These are phyloP conservation scores for Xylaria venustula DNA, from an alignment of 495 filamentous ascomycete genomes.

Conservation along the genomic window DNA sequence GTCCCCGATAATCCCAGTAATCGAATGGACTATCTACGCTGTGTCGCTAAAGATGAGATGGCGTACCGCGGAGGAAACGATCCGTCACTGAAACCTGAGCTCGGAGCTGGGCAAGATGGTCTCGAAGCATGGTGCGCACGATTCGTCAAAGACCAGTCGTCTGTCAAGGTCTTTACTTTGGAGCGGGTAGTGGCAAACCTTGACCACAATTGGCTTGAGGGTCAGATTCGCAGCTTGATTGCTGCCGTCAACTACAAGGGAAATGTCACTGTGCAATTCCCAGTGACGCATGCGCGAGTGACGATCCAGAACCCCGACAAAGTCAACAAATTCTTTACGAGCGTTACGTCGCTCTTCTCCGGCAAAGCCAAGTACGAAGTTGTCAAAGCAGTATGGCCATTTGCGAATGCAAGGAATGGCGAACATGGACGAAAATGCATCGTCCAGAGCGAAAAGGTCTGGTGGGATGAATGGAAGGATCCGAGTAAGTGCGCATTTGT, in stretches of 20 bases:
- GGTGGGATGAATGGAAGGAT: conserved; percentile 53
- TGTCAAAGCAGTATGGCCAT: conserved; percentile 49
- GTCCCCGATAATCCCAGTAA: conserved; percentile 36
- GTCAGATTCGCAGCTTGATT: conserved; percentile 47
- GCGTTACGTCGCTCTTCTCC: conserved; percentile 38
- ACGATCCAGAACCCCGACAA: conserved; percentile 49
- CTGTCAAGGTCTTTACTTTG: conserved; percentile 49
- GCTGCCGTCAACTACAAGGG: conserved; percentile 46
- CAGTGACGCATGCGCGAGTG: conserved; percentile 48
- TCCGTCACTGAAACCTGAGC: conserved; percentile 35
- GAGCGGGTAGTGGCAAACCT: conserved; percentile 51
- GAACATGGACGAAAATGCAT: conserved; percentile 38
- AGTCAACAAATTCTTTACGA: conserved; percentile 44
- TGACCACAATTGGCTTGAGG: conserved; percentile 51
- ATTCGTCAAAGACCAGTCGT: conserved; percentile 45
- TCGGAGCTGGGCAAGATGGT: conserved; percentile 30
- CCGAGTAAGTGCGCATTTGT: conserved; percentile 22
- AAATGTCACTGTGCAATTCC: conserved; percentile 48
- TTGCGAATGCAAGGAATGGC: conserved; percentile 39
- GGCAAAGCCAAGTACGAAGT: conserved; percentile 50
- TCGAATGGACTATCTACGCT: conserved; percentile 53
- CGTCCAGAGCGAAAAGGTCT: conserved; percentile 52
- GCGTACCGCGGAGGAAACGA: conserved; percentile 47
- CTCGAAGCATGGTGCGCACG: conserved; percentile 49
- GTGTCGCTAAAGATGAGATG: conserved; percentile 46